phyloP scores from a whole-genome alignment of 2,329 filamentous ascomycete genomes.

The Arthrinium puccinioides region DNA sequence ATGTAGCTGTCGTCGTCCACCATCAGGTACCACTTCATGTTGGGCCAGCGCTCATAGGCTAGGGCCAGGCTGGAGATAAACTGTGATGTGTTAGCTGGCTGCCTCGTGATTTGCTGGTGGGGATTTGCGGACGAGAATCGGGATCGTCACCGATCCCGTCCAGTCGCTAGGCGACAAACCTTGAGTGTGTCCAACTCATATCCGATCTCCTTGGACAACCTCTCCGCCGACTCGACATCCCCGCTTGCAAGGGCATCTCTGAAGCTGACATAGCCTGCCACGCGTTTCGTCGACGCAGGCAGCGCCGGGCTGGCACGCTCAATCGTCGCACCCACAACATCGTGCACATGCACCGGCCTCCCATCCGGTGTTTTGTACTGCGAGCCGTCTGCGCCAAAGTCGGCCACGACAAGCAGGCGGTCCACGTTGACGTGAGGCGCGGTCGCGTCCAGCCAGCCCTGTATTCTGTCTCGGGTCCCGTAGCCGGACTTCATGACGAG shows the following conservation, averaged over 20 bases:
- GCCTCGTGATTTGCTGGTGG: not conserved
- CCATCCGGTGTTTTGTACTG: not conserved
- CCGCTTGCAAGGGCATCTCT: not conserved
- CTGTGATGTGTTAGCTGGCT: not conserved
- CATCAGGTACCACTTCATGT: conserved; percentile 1
- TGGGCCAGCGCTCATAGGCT: not conserved
- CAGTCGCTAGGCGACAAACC: not conserved
- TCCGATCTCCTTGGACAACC: not conserved
- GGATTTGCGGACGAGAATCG: not conserved
- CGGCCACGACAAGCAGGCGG: not conserved
- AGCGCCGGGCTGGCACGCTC: not conserved
- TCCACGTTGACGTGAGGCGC: not conserved
- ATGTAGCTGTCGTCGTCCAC: conserved; percentile 2
- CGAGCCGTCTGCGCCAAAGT: not conserved
- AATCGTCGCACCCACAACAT: not conserved
- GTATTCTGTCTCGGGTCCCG: not conserved
- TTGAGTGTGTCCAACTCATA: conserved; percentile 3
- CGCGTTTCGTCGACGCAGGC: not conserved
- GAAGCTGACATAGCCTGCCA: not conserved
- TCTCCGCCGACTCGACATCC: not conserved
- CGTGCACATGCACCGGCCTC: not conserved
- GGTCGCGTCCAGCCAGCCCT: not conserved
- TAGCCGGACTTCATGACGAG: conserved; percentile 2
- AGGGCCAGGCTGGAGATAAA: conserved; percentile 1
- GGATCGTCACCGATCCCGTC: too few relatives aligned